Conservation (phyloP, 1,284 basidiomycete genomes). For the Rhodofomes roseus region DNA sequence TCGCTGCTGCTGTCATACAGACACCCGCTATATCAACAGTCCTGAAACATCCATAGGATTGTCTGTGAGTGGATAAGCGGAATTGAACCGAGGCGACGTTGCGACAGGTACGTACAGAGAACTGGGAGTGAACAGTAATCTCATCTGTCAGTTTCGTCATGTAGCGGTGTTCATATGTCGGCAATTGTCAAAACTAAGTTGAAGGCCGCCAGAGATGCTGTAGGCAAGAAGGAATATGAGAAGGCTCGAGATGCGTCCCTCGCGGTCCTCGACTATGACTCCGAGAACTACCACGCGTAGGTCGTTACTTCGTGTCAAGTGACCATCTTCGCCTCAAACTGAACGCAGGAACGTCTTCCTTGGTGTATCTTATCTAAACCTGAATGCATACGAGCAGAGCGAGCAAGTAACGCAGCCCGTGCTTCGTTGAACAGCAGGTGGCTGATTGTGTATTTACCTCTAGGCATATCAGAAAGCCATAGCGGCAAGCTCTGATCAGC, state of each 20-base stretch:
- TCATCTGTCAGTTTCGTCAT: background rate
- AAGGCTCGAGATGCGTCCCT: constrained; percentile 65
- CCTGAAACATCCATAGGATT: too few species aligned
- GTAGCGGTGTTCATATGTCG: constrained; percentile 15
- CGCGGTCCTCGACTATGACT: constrained; percentile 68
- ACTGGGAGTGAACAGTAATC: background rate
- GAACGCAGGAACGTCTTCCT: constrained; percentile 73
- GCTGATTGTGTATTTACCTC: background rate
- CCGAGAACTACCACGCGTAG: constrained; percentile 80
- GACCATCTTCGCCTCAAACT: constrained; percentile 6
- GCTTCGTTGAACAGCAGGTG: constrained; percentile 2
- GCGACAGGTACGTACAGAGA: too few species aligned
- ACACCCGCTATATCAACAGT: too few species aligned
- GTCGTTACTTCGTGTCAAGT: constrained; percentile 26
- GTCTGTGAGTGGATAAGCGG: too few species aligned
- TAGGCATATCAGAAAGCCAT: constrained; percentile 79
- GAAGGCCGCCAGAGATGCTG: constrained; percentile 76
- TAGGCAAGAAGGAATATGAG: constrained; percentile 74
- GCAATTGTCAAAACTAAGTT: constrained; percentile 66
- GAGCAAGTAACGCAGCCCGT: constrained; percentile 66
- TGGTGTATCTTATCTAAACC: constrained; percentile 72
- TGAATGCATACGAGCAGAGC: constrained; percentile 67
- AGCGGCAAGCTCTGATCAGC: constrained; percentile 56
- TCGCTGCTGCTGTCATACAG: too few species aligned
- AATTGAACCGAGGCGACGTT: too few species aligned